Evolutionary conservation across 768 basidiomycete species (phyloP), one percentile per base, ranked within the genome.

Genomic region (Panaeolus papilionaceus): DNA sequence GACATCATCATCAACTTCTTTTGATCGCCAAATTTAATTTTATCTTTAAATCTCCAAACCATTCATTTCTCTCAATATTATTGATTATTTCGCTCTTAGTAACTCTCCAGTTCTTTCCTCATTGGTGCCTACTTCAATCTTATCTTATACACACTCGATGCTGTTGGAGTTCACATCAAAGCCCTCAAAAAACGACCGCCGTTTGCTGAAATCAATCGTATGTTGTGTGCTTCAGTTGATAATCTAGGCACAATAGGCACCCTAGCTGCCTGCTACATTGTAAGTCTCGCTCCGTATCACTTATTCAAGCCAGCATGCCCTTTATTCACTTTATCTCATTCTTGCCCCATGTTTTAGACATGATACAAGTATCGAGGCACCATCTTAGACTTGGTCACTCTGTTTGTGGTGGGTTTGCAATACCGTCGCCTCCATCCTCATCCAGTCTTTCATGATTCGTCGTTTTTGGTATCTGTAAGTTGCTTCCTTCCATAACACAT

Each of bases 91-190:
- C 14, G 4, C 14, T 58, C 26, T 51, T 37, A 58, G 26, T 33
- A 14, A 37, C 28, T 26, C 6, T 37, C 54, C 54, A 58, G 54
- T 37, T 58, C 54, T 12, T 10, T 58, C 16, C 54, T 58, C 12
- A 58, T 58, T 16, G 54, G 54, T 10, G 54, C 54, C 3, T 58
- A 58, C 14, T 58, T 33, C 54, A 58, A 58, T 58, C n/a, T 58
- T 16, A 16, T 58, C 28, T 3, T 58, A 11, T 58, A 33, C 54
- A 58, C 54, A 6, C 28, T 58, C 28, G 28, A 58, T 16, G 26
- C 14, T 3, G 1, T 58, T 16, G 54, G 54, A 58, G 12, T 58
- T 33, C 14, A 33, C 10, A 6, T 58, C 54, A 58, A 58, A 58
- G 54, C 54, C 28, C 33, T 58, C 54, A 58, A 58, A 58, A 20